Evolutionary conservation across 345 rosid species (phyloP).

Genomic region (Litchi chinensis): DNA sequence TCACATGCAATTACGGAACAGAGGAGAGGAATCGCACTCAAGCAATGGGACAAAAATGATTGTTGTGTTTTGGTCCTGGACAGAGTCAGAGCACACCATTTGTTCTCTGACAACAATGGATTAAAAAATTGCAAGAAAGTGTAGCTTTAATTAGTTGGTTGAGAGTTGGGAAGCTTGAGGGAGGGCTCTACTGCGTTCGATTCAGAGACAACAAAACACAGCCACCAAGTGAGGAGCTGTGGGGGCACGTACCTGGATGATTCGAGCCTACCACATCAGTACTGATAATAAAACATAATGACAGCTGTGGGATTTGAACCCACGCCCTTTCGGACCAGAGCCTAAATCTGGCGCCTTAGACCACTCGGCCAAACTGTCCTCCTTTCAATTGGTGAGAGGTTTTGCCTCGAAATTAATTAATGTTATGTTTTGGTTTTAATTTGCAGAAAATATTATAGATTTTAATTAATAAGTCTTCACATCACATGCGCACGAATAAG

Average conservation of each 20-base stretch:
- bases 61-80: not conserved
- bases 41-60: not conserved
- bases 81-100: not conserved
- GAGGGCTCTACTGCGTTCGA: too few relatives aligned
- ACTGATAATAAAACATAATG: not conserved
- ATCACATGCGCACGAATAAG: too few relatives aligned
- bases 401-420: too few relatives aligned
- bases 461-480: too few relatives aligned
- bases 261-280: too few relatives aligned
- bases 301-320: constrained; percentile 42
- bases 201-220: too few relatives aligned
- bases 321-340: constrained; percentile 99
- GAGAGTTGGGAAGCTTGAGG: not conserved
- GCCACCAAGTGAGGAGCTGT: too few relatives aligned
- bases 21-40: not conserved
- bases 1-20: not conserved
- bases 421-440: too few relatives aligned
- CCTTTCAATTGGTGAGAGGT: too few relatives aligned
- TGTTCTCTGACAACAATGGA: not conserved
- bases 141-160: not conserved
- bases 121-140: too few relatives aligned
- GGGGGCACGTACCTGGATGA: too few relatives aligned
- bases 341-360: constrained; percentile 99
- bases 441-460: too few relatives aligned
- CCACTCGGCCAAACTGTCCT: constrained; percentile 99